Conservation (phyloP, 306 rosid genomes). For the Vachellia pachyceras region DNA sequence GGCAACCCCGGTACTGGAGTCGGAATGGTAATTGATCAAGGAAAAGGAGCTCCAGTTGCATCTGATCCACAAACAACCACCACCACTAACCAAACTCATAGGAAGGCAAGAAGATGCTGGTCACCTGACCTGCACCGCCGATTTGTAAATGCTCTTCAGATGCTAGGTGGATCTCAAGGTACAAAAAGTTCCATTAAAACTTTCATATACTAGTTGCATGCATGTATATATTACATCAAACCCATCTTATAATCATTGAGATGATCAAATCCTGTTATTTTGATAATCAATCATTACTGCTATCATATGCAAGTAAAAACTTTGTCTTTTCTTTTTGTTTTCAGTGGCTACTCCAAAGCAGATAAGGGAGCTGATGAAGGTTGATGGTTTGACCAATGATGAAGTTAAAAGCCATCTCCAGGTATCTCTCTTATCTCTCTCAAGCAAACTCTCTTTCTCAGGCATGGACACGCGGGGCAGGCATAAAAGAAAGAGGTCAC, state of each 20-base stretch:
- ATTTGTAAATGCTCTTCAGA: conserved; percentile 96
- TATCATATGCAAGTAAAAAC: conserved; percentile 2
- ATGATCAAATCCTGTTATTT: conserved; percentile 2
- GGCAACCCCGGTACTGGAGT: conserved; percentile 30
- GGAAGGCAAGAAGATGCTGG: conserved; percentile 99
- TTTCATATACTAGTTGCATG: neutral
- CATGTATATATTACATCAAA: neutral
- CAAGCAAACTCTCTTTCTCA: conserved; percentile 16
- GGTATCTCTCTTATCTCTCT: conserved; percentile 64
- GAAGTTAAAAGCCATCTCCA: conserved; percentile 99
- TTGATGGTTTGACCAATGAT: conserved; percentile 99
- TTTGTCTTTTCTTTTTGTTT: neutral
- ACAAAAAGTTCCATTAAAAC: conserved; percentile 9
- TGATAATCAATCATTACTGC: conserved; percentile 8
- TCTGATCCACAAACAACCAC: conserved; percentile 53
- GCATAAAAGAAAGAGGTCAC: neutral
- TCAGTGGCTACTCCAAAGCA: conserved; percentile 98
- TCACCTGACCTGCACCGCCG: conserved; percentile 96
- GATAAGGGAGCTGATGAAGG: conserved; percentile 98
- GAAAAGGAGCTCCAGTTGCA: conserved; percentile 55
- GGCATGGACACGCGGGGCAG: conserved; percentile 24
- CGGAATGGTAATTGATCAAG: conserved; percentile 46
- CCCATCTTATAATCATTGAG: neutral
- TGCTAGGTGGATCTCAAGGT: conserved; percentile 99
- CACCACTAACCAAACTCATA: conserved; percentile 60